Base-by-base conservation (phyloP, 2,329 filamentous ascomycete genomes). In the Neonectria magnoliae region DNA sequence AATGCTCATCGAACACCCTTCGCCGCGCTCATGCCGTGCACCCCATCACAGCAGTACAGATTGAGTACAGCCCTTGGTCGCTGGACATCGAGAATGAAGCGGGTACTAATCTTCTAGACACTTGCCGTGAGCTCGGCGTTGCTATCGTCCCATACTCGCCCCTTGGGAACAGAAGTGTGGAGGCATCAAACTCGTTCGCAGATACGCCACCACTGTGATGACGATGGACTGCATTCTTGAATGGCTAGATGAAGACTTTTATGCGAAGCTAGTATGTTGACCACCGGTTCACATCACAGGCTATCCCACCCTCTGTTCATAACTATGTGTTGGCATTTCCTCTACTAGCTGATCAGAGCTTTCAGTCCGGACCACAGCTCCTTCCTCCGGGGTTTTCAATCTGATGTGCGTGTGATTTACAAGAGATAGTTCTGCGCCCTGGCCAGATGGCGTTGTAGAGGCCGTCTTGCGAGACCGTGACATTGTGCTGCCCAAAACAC, bases 91-190 rank as follows among this genome's bases (percentile, higher is more conserved):
- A 92, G 73, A 82, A 80, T 11, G 31, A 44, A 20, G 75, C 77
- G 4, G 73, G 79, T 0, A 83, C 81, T 0, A 74, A 82, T 33
- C 77, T 90, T 1, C 77, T 90, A 2, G 76, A 80, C 42, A 87
- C 87, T 0, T 84, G 82, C 60, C 81, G 84, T 11, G 86, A 90
- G 71, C 82, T 90, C 2, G 88, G 87, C 2, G 79, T 88, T 2
- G 79, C 85, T 0, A 78, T 87, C 6, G 81, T 91, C 3, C 83
- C 86, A 1, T 90, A 89, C 75, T 84, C 82, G 10, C 89, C 89
- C 2, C 81, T 91, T 3, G 88, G 87, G 4, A 81, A 38, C 16
- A 6, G 36, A 38, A 38, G 14, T 38, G 36, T 38, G 36, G 5
- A 38, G 1, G 14, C 4, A n/a, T 38, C 36, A 3, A 38, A 16